Percentiles rank a stretch among this genome's conserved stretches.
Conservation (phyloP, 2,329 filamentous ascomycete genomes). For the Ceratocystis albifundus region DNA sequence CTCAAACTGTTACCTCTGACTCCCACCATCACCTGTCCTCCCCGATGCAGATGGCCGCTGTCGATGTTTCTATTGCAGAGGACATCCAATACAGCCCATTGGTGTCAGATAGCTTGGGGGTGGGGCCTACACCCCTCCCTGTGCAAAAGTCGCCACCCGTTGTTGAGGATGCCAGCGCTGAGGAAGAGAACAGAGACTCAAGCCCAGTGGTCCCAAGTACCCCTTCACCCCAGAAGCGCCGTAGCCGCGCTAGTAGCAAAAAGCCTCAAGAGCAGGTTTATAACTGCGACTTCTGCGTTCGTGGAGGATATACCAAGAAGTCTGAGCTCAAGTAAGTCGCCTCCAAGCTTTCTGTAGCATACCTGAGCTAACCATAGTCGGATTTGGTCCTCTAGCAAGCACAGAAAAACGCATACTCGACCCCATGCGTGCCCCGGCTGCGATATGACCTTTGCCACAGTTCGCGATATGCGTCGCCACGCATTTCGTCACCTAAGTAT, state of each 20-base stretch:
- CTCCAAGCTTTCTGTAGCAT: background rate
- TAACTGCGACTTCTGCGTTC: background rate
- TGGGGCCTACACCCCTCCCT: background rate
- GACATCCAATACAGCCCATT: background rate
- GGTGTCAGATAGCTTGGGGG: no score
- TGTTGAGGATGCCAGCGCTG: background rate
- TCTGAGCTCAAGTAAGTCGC: background rate
- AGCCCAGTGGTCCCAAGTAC: background rate
- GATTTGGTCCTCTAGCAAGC: constrained; percentile 5
- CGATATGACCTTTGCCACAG: constrained; percentile 3
- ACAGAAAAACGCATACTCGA: constrained; percentile 14
- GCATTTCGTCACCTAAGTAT: constrained; percentile 12
- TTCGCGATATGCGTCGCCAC: constrained; percentile 19
- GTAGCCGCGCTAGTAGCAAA: background rate
- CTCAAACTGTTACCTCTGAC: background rate
- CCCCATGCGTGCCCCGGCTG: constrained; percentile 15
- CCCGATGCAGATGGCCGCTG: background rate
- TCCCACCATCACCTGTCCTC: background rate
- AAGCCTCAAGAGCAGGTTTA: background rate
- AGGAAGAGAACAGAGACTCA: background rate
- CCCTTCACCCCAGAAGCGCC: background rate
- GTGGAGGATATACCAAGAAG: background rate
- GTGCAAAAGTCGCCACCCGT: background rate
- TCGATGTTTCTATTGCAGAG: background rate
- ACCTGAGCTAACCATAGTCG: background rate